Base-by-base conservation (phyloP, 2,329 filamentous ascomycete species). In the Mycosphaerella sp. region DNA sequence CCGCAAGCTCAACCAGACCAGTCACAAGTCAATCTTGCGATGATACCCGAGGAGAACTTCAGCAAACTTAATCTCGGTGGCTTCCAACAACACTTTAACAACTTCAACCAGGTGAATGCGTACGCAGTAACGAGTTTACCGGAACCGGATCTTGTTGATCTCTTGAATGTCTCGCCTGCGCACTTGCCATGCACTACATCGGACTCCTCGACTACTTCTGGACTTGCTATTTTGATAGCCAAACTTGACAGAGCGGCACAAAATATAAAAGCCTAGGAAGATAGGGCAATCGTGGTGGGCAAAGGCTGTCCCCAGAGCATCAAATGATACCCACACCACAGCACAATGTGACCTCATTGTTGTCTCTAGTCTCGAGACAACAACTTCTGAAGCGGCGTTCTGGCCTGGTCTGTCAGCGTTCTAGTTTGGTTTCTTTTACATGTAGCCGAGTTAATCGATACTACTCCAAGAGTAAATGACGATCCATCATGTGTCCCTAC, bases 41-140 rank as follows among this genome's bases (percentile, higher is more conserved):
- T 91, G 80, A 83, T 95, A 45, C 88, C 89, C 1, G 89, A 95
- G 72, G 83, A 87, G 63, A 87, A 95, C 65, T 84, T 90, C 64
- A 82, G 84, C 51, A 81, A 86, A 73, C 78, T 93, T 64, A 80
- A 81, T 64, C 70, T 90, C 44, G 80, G 80, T 55, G 70, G 69
- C 63, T 70, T 69, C 65, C 56, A 54, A n/a, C 69, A 73, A 50
- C 83, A 67, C 55, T 63, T 62, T 55, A 74, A 74, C 66, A 69
- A 65, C 63, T 60, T 52, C 49, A 62, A 48, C 40, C 54, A 54
- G 43, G 67, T 68, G 48, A 67, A 66, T 53, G 66, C 66, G 43
- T 69, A 66, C 57, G 64, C 64, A n/a, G 64, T 69, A 23, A 66
- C 62, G 12, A 57, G 58, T 12, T 49, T 68, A 44, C 64, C 67